phyloP scores from a whole-genome alignment of 2,329 filamentous ascomycete species.

The Dactylellina sp. region DNA sequence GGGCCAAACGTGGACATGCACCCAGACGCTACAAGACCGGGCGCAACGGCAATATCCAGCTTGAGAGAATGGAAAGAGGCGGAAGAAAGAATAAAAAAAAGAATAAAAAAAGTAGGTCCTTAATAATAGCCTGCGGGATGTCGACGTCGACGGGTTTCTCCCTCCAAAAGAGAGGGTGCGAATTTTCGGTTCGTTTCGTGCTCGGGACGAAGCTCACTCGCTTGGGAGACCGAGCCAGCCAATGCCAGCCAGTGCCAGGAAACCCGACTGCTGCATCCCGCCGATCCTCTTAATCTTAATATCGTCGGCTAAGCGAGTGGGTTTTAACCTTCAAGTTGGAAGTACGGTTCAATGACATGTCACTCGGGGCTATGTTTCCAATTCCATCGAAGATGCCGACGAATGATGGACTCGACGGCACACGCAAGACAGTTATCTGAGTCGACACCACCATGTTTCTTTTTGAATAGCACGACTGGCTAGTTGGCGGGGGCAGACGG shows the following conservation, averaged over 20 bases:
- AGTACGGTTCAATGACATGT: too few relatives aligned
- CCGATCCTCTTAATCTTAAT: slow-evolving; percentile 17
- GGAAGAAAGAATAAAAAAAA: not conserved
- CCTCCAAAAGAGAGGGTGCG: not conserved
- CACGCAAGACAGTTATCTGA: not conserved
- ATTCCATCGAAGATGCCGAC: not conserved
- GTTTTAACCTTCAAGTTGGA: not conserved
- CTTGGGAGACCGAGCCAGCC: slow-evolving; percentile 26
- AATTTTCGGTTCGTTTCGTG: slow-evolving; percentile 19
- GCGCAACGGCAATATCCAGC: slow-evolving; percentile 7
- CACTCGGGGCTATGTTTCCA: not conserved
- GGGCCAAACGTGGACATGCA: not conserved
- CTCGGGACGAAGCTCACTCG: slow-evolving; percentile 25
- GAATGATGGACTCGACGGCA: slow-evolving; percentile 8
- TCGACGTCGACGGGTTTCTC: not conserved
- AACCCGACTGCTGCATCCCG: slow-evolving; percentile 30
- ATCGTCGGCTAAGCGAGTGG: slow-evolving; percentile 25
- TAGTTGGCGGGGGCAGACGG: not conserved
- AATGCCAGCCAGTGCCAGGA: slow-evolving; percentile 26
- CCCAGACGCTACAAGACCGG: not conserved
- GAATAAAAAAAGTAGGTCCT: not conserved
- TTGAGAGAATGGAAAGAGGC: not conserved
- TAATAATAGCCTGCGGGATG: not conserved
- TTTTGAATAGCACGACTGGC: slow-evolving; percentile 12
- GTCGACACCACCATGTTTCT: not conserved